Base-by-base conservation (phyloP, 176 grass and related monocot species). In the Puccinellia tenuiflora region DNA sequence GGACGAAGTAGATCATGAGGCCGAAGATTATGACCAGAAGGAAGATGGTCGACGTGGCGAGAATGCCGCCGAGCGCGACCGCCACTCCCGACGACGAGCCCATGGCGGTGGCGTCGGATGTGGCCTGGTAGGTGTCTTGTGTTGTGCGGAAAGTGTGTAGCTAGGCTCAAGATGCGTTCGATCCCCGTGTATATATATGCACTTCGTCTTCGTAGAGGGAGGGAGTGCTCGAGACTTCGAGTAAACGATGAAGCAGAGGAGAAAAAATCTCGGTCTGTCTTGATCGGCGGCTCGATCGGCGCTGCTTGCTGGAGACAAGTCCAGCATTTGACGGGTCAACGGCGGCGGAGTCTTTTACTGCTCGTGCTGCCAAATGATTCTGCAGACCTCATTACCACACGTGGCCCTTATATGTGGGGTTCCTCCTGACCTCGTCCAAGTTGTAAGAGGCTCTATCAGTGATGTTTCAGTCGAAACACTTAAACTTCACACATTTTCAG, bases 21-120 rank as follows among this genome's bases (percentile, higher is more conserved):
- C 64, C 54, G 78, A 90, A 34, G 61, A 51, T 0, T 5, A 53
- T 15, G 78, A 90, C 86, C 2, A 82, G 63, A 10, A 82, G 1
- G 42, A 65, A 26, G 64, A 72, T 62, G 78, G 62, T n/a, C 0
- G 34, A 72, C 13, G 33, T 20, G 17, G 39, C 24, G 50, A 81
- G 4, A 30, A 50, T 34, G 76, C 11, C 0, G 16, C 59, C 18
- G 68, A 75, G 21, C 2, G 45, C 55, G 6, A 3, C 43, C 53
- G 1, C 64, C 62, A 11, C 21, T 29, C 21, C 53, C 15, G 28
- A 12, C 53, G 84, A 5, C 37, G 84, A 30, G 12, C 26, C 11
- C 39, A 17, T 29, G 14, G 67, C 50, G 37, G 7, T 9, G 47
- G 47, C 52, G 22, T 9, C 21, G 52, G 52, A 21, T 9, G 28